A percentile compares a stretch with the other conserved stretches of the same genome.
Evolutionary conservation across 1,139 yeast species (phyloP).

Genomic region (Nakaseomyces nivariensis): DNA sequence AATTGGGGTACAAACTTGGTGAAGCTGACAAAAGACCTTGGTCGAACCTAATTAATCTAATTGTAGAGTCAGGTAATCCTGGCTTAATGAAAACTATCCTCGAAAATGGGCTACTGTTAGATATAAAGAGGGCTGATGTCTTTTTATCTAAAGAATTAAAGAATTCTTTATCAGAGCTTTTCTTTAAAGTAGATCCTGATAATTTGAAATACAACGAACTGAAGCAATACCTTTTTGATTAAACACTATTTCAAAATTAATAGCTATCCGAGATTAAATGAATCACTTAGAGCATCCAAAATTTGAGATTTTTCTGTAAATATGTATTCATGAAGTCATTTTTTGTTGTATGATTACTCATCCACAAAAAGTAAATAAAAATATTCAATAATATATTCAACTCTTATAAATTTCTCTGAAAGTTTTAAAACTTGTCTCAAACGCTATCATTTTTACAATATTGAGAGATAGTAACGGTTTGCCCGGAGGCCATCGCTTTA

Average conservation of each 20-base stretch:
- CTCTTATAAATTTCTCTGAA: too few relatives aligned
- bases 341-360: neutral
- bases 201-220: neutral
- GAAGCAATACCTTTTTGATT: neutral
- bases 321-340: neutral
- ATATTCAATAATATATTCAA: neutral
- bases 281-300: neutral
- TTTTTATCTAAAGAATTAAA: conserved; percentile 12
- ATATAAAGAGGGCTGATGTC: conserved; percentile 20
- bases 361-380: neutral
- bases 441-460: too few relatives aligned
- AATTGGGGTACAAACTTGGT: conserved; percentile 6
- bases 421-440: too few relatives aligned
- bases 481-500: too few relatives aligned
- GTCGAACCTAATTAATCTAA: conserved; percentile 14
- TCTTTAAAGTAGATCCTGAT: conserved; percentile 8
- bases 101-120: conserved; percentile 20
- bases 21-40: conserved; percentile 22
- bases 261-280: too few relatives aligned
- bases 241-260: neutral
- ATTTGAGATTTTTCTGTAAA: neutral
- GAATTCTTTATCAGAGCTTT: conserved; percentile 7
- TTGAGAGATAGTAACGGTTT: too few relatives aligned
- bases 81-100: conserved; percentile 12
- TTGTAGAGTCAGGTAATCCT: conserved; percentile 12